Evolutionary conservation across 495 filamentous ascomycete genomes (phyloP), one percentile per base, ranked within the genome.

Genomic region (Hypoxylon perforatum): DNA sequence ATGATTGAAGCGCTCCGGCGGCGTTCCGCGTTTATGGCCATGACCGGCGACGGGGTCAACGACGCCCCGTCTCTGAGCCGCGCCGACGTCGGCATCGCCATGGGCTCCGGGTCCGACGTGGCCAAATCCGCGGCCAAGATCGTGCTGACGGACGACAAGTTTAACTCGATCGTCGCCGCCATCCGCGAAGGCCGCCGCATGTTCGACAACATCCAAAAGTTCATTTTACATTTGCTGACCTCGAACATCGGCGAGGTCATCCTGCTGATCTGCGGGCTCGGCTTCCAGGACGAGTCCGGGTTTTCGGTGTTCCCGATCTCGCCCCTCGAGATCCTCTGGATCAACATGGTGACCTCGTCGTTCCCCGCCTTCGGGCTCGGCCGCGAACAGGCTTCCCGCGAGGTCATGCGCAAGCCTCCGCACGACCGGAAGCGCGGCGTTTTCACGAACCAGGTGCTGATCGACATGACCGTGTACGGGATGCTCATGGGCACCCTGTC

Each of bases 61-160:
- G 92, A 96, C 63, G 90, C 91, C 0, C 92, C 92, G 0, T 90
- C 90, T 10, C 80, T 96, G 23, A 90, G 89, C 60, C 80, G 86
- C 19, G 90, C 92, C 3, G 92, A 95, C 66, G 90, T 94, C 7
- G 92, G 92, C 23, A 95, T 95, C 59, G 92, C 91, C 18, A 94
- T 94, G 91, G 92, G 91, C 12, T 86, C 88, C 44, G 93, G 93
- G 4, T 93, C 90, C 21, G 93, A 96, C 63, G 93, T 96, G n/a
- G 93, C 93, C 22, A 96, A 94, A 73, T 91, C 90, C 33, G 92
- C 92, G 1, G 88, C 92, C 3, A 92, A 94, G 73, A 93, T 96
- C 71, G 91, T 96, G 10, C 78, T 96, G 18, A 94, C 92, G 0
- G 91, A 95, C 75, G 93, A 96, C 76, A 94, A 96, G 74, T 95